phyloP scores from a whole-genome alignment of 805 yeast genomes.

The Nakazawaea pomicola region DNA sequence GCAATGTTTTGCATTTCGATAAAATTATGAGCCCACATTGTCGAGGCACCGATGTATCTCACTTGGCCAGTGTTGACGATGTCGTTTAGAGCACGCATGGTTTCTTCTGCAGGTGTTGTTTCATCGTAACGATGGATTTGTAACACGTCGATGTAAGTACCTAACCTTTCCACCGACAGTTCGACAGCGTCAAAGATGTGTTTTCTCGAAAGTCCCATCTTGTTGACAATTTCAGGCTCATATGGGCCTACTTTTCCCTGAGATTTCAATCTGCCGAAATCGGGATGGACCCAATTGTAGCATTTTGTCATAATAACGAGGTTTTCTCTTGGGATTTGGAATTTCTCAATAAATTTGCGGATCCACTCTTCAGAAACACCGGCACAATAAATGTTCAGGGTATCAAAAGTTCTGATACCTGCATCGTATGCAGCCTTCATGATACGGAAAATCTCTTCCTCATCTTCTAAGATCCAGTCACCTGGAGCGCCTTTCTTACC shows the following conservation, averaged over 20 bases:
- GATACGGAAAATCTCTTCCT: constrained; percentile 36
- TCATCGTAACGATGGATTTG: constrained; percentile 54
- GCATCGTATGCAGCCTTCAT: constrained; percentile 39
- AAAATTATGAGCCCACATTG: constrained; percentile 52
- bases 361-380: constrained; percentile 22
- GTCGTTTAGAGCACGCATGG: constrained; percentile 51
- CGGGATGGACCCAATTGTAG: constrained; percentile 15
- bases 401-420: constrained; percentile 40
- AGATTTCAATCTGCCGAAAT: constrained; percentile 1
- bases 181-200: constrained; percentile 41
- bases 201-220: constrained; percentile 36
- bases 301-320: constrained; percentile 25
- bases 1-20: constrained; percentile 50
- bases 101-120: constrained; percentile 43
- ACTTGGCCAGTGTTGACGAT: constrained; percentile 39
- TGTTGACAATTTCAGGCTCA: constrained; percentile 21
- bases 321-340: constrained; percentile 22
- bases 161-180: constrained; percentile 37
- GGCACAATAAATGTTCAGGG: constrained; percentile 30
- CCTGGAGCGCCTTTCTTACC: background rate
- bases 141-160: constrained; percentile 46
- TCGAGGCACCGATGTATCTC: constrained; percentile 57
- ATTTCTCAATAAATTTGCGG: constrained; percentile 23
- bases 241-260: background rate
- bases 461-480: constrained; percentile 41